Base-by-base conservation (phyloP, 2,329 filamentous ascomycete genomes). In the Beauveria sp. region DNA sequence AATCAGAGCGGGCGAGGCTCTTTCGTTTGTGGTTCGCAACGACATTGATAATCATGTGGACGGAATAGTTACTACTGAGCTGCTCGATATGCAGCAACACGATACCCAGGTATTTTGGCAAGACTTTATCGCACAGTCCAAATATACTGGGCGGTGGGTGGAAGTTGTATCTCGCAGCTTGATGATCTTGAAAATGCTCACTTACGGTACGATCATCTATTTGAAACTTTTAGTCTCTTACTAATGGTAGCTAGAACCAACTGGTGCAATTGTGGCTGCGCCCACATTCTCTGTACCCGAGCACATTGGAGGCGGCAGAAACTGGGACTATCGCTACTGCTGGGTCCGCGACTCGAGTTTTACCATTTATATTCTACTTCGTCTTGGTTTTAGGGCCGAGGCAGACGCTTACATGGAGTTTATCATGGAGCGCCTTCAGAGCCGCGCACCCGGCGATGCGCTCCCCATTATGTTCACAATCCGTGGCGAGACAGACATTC, bases 391-490 rank as follows among this genome's bases (percentile, higher is more conserved):
- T 73, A 85, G 79, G 30, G 82, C 86, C 22, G 89, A 92, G 71
- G 89, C 89, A 3, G 87, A 92, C 70, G 85, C 87, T 1, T 92
- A 91, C 71, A 91, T 91, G 80, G 80, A 82, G 59, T 92, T 91
- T 70, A 91, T 92, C 65, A 89, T 84, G 72, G 83, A 89, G 65
- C 82, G 88, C 10, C 77, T 83, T 37, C 79, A 84, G 63, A 85
- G 85, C 1, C 79, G 84, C n/a, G 76, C 76, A 8, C 70, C 80
- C 1, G 82, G 86, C 55, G 83, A 84, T 34, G 84, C 82, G 0
- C 73, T 92, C 41, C 89, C 89, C 14, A 90, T 92, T 69, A 92
- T 92, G 89, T 91, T 92, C 69, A 90, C 86, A 46, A 91, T 92
- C 65, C 80, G 84, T 26, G 89, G 89, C 52, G 85, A 85, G 50